These are phyloP conservation scores for Sequoiadendron giganteum DNA, from an alignment of 75 land plant genomes.

Conservation along the genomic window DNA sequence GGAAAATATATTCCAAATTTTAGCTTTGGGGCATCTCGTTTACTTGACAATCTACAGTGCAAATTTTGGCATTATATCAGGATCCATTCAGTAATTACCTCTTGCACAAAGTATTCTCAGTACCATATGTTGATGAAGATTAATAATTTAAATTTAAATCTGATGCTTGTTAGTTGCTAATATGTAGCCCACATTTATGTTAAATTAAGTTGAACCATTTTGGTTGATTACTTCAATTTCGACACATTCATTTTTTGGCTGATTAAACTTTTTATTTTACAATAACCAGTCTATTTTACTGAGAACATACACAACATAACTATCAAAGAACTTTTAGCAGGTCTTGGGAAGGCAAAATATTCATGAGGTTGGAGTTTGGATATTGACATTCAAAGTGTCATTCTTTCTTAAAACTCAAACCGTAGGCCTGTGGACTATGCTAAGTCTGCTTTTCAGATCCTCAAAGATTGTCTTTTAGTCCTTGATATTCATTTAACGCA, in stretches of 20 bases:
- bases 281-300: neutral
- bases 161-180: neutral
- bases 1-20: neutral
- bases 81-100: neutral
- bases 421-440: too few species aligned
- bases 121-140: neutral
- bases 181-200: neutral
- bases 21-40: neutral
- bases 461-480: too few species aligned
- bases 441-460: too few species aligned
- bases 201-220: neutral
- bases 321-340: too few species aligned
- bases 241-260: neutral
- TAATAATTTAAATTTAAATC: neutral
- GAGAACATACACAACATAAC: too few species aligned
- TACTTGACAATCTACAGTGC: neutral
- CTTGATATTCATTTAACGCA: too few species aligned
- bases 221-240: neutral
- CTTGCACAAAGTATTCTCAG: neutral
- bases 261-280: neutral
- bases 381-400: too few species aligned
- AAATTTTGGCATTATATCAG: neutral
- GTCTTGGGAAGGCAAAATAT: too few species aligned
- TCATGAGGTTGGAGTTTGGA: too few species aligned
- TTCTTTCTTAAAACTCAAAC: too few species aligned